Conservation (phyloP, 1,284 basidiomycete species). For the Serendipita sp. region DNA sequence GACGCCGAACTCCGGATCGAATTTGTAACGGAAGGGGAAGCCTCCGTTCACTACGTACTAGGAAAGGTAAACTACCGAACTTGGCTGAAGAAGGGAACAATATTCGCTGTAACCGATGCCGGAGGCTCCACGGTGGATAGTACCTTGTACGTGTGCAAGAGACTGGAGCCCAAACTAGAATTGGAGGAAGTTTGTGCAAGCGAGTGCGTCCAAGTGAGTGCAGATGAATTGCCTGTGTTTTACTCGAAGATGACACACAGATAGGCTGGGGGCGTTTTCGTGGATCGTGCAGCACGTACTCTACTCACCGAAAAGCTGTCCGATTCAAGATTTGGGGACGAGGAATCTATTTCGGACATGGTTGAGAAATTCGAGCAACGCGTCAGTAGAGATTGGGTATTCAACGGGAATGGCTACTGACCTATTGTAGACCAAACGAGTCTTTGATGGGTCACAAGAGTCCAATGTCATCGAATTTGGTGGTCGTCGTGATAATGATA, state of each 20-base stretch:
- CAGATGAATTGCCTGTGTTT: neutral
- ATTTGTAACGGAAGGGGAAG: conserved; percentile 9
- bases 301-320: neutral
- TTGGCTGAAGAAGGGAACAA: neutral
- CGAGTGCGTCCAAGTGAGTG: conserved; percentile 7
- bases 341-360: neutral
- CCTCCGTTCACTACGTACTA: conserved; percentile 10
- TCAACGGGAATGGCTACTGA: neutral
- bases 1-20: neutral
- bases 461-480: conserved; percentile 7
- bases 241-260: neutral
- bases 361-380: neutral
- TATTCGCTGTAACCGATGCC: conserved; percentile 1
- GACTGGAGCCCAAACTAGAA: neutral
- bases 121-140: conserved; percentile 7
- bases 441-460: conserved; percentile 5
- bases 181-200: conserved; percentile 5
- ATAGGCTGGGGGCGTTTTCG: neutral
- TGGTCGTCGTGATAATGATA: conserved; percentile 4
- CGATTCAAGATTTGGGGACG: neutral
- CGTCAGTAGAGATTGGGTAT: neutral
- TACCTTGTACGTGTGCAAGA: conserved; percentile 1
- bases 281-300: neutral
- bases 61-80: neutral
- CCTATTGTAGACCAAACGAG: neutral